phyloP scores from a whole-genome alignment of 1,284 basidiomycete genomes.

The Melampsora larici-populina region DNA sequence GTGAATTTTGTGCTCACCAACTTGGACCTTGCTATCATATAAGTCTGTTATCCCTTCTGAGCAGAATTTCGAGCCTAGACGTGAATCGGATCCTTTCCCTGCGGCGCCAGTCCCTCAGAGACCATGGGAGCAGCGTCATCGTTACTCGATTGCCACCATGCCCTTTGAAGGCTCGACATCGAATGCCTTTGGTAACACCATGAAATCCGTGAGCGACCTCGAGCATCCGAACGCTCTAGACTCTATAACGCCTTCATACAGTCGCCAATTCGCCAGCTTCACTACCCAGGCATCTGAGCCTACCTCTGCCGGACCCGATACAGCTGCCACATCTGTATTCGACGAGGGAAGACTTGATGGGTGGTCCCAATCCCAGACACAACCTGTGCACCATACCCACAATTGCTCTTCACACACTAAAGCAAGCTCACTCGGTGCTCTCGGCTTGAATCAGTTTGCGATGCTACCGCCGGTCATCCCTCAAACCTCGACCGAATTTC shows the following conservation, averaged over 20 bases:
- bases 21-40: no score
- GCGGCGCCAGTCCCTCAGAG: slow-evolving; percentile 36
- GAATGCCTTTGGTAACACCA: neutral
- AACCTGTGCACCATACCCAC: neutral
- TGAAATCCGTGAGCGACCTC: neutral
- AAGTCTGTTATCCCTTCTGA: neutral
- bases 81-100: slow-evolving; percentile 36
- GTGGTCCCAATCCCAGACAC: neutral
- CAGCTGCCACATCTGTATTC: slow-evolving; percentile 16
- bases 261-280: slow-evolving; percentile 18
- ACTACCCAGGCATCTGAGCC: slow-evolving; percentile 25
- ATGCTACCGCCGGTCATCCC: neutral
- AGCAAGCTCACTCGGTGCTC: neutral
- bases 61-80: neutral
- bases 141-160: slow-evolving; percentile 18
- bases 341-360: neutral
- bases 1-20: neutral
- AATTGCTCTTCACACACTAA: neutral
- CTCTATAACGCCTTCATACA: neutral
- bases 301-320: slow-evolving; percentile 12
- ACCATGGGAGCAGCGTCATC: slow-evolving; percentile 32
- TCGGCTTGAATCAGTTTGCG: neutral
- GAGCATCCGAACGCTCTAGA: neutral
- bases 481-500: slow-evolving; percentile 4
- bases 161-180: neutral